Evolutionary conservation across 1,284 basidiomycete species (phyloP).

Genomic region (Volvariella volvacea): DNA sequence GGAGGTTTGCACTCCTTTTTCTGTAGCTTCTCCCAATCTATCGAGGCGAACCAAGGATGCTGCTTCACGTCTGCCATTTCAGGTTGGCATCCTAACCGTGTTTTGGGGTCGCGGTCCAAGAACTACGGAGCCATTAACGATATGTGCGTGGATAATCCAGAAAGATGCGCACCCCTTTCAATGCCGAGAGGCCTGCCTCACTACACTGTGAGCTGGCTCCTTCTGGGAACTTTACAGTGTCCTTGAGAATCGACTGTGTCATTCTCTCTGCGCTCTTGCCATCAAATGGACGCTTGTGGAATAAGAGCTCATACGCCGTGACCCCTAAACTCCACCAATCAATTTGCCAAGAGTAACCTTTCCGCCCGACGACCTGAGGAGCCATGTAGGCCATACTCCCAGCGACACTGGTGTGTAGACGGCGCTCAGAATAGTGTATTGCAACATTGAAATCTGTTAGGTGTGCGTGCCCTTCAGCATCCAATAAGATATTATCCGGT

Average conservation of each 20-base stretch:
- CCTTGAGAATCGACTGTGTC: conserved; percentile 74
- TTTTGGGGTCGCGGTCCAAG: conserved; percentile 76
- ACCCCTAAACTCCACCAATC: conserved; percentile 97
- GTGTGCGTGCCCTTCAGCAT: conserved; percentile 90
- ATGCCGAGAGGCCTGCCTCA: conserved; percentile 31
- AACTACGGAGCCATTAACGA: conserved; percentile 42
- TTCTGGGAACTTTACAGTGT: conserved; percentile 59
- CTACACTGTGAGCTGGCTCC: conserved; percentile 40
- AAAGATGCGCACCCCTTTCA: conserved; percentile 40
- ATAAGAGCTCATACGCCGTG: conserved; percentile 84
- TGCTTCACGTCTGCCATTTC: conserved; percentile 67
- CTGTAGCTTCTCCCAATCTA: conserved; percentile 79
- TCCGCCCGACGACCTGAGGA: conserved; percentile 77
- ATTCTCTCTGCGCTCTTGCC: conserved; percentile 82
- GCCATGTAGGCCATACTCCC: conserved; percentile 99
- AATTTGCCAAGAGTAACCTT: conserved; percentile 82
- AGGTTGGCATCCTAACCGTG: conserved; percentile 76
- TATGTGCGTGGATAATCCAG: conserved; percentile 1
- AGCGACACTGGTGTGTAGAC: conserved; percentile 86
- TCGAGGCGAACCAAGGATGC: conserved; percentile 81
- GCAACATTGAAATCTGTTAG: conserved; percentile 99
- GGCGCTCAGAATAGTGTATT: conserved; percentile 88
- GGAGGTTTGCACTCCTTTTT: conserved; percentile 76
- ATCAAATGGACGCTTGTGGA: conserved; percentile 84
- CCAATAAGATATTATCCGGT: conserved; percentile 94